These are phyloP conservation scores for Lentinula boryana DNA, from an alignment of 768 basidiomycete genomes.

Conservation along the genomic window DNA sequence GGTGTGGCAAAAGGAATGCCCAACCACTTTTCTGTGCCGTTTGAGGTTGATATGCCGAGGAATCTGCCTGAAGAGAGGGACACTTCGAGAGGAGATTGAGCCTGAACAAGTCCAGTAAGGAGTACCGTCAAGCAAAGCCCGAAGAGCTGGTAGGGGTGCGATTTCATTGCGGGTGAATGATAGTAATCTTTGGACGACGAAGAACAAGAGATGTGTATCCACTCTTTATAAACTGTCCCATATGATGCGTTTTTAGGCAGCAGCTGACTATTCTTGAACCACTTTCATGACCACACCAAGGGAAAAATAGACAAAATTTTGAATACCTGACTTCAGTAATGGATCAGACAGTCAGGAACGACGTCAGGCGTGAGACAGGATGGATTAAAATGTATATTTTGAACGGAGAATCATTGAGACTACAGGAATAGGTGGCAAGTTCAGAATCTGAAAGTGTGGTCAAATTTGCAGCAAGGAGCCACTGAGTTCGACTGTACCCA, in stretches of 20 bases:
- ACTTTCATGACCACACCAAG: not conserved
- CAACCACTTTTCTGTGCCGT: conserved; percentile 50
- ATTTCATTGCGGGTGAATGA: not conserved
- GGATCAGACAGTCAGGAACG: not conserved
- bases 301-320: not conserved
- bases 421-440: not conserved
- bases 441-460: not conserved
- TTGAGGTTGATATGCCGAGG: conserved; percentile 33
- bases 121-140: not conserved
- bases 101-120: not conserved
- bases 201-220: not conserved
- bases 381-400: not conserved
- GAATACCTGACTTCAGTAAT: not conserved
- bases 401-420: not conserved
- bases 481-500: too few relatives aligned
- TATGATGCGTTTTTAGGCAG: not conserved
- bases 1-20: conserved; percentile 57
- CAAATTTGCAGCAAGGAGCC: too few relatives aligned
- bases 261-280: not conserved
- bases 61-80: conserved; percentile 37
- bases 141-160: not conserved
- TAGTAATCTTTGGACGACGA: not conserved
- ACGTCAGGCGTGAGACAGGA: not conserved
- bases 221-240: not conserved
- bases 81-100: conserved; percentile 24